phyloP scores from a whole-genome alignment of 371 early-diverging fungal genomes.

The Rhizopus sp. region DNA sequence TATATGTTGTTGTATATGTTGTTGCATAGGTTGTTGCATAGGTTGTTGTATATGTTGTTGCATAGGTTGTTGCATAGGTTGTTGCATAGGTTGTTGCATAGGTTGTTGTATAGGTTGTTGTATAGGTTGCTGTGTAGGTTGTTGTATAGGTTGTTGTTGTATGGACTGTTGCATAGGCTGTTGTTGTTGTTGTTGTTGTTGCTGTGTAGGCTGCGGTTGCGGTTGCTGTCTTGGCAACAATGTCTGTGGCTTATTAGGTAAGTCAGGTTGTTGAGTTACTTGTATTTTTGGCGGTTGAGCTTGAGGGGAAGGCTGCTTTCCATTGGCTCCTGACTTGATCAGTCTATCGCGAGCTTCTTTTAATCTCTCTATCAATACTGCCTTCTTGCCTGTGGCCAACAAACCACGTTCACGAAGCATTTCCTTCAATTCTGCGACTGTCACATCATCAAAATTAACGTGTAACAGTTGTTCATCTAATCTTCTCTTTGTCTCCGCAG shows the following conservation, averaged over 20 bases:
- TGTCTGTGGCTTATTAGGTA: not conserved
- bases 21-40: not conserved
- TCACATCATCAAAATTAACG: conserved; percentile 70
- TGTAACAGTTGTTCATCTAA: conserved; percentile 47
- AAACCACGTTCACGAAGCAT: conserved; percentile 62
- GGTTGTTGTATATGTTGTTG: not conserved
- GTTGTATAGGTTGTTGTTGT: not conserved
- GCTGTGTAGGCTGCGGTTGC: not conserved
- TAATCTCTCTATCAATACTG: conserved; percentile 58
- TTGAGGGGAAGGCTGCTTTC: not conserved
- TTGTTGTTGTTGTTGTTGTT: not conserved
- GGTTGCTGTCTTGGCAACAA: not conserved
- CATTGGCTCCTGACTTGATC: conserved; percentile 1
- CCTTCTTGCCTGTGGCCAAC: conserved; percentile 65
- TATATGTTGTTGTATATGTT: not conserved
- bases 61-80: not conserved
- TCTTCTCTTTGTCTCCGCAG: conserved; percentile 33
- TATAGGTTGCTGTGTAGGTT: not conserved
- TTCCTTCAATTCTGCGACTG: conserved; percentile 71
- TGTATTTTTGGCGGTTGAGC: not conserved
- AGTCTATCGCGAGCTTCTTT: conserved; percentile 41
- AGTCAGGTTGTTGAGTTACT: not conserved
- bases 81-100: not conserved
- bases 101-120: not conserved
- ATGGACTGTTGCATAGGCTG: not conserved